Base-by-base conservation (phyloP, 2,329 filamentous ascomycete species). In the Teratosphaeria destructans region DNA sequence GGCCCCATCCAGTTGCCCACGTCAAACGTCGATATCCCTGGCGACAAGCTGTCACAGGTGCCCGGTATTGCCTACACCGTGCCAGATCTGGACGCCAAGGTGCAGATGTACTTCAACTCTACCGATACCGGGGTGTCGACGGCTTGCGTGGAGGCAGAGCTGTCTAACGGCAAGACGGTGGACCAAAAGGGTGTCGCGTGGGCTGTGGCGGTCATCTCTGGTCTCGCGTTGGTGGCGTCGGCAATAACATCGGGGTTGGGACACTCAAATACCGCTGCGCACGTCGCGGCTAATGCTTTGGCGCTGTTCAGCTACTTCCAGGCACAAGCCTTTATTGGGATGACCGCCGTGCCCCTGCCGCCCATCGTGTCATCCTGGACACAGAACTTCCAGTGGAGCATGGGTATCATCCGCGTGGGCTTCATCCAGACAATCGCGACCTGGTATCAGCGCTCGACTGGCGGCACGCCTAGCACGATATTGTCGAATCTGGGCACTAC, bases 251-350 rank as follows among this genome's bases (percentile, higher is more conserved):
- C 91, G 32, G 91, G 91, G 35, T 79, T 96, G 4, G 93, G 93
- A 11, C 91, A 96, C 74, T 90, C 90, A 56, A 96, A 96, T 73
- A 93, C 93, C 5, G 92, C 93, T 54, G 91, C 93, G 56, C 93
- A 97, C 75, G 89, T 97, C 64, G 93, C 93, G 58, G 88, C 92
- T 59, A 96, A 95, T 71, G 90, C 93, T 3, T 82, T 96, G 63
- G 94, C 92, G n/a, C 85, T 97, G 34, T 95, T 96, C 72, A 85
- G 88, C 62, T 96, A 94, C 76, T 96, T 96, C 81, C 93, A 97
- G 76, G 85, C 90, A 4, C 92, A 96, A 75, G 92, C 93, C 29
- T 90, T 96, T 74, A 81, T 96, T 68, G 92, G 92, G 64, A 86
- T 96, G 75, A 89, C 87, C 58, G 84, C 87, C 23, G 87, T 96